Evolutionary conservation across 83 land plant species (phyloP).

Genomic region (Picea mariana): DNA sequence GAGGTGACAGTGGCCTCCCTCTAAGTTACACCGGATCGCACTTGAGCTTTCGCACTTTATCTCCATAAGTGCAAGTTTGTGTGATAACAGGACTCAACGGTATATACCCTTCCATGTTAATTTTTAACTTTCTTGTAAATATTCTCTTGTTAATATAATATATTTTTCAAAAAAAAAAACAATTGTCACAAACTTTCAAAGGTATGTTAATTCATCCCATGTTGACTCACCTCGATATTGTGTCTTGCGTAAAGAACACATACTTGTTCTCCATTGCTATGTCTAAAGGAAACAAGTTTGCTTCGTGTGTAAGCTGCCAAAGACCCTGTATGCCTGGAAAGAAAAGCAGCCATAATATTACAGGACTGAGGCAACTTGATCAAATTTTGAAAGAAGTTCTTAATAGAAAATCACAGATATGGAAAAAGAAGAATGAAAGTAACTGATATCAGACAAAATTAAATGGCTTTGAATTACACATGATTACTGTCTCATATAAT

Average conservation of each 20-base stretch:
- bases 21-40: too few species aligned
- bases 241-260: constrained; percentile 52
- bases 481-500: too few species aligned
- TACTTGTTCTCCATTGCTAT: constrained; percentile 48
- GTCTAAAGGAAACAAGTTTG: constrained; percentile 37
- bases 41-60: too few species aligned
- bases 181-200: not conserved
- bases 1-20: too few species aligned
- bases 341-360: constrained; percentile 16
- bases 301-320: constrained; percentile 44
- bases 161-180: not conserved
- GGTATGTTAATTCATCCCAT: not conserved
- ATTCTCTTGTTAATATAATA: too few species aligned
- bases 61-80: too few species aligned
- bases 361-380: too few species aligned
- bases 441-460: not conserved
- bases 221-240: constrained; percentile 28
- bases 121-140: too few species aligned
- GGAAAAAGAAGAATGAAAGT: not conserved
- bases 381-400: too few species aligned
- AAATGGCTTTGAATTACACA: too few species aligned
- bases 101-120: too few species aligned
- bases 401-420: not conserved
- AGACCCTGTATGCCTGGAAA: constrained; percentile 49
- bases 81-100: too few species aligned